Evolutionary conservation across 179 eudicot genomes (phyloP), one percentile per base, ranked within the genome.

Genomic region (Beta macrorhiza): DNA sequence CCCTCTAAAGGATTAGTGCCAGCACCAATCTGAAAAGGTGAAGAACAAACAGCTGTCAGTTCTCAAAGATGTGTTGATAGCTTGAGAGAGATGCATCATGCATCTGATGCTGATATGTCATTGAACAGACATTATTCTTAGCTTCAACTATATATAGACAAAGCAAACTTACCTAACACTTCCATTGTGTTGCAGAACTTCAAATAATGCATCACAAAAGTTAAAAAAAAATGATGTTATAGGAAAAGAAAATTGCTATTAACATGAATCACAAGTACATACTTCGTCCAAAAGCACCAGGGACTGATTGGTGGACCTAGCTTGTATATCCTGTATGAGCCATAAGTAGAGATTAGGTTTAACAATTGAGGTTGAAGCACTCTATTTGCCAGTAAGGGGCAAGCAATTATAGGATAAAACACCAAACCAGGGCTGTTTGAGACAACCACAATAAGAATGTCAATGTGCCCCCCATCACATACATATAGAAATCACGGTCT

Each of bases 1-100:
- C 98, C 99, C 90, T 94, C 98, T 68, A 96, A 87, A 22, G 98
- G 98, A 87, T 96, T 94, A 22, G 97, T 96, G 76, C 99, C 99
- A 57, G 98, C 98, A 79, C 98, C 99, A 67, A 96, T 90, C 98
- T 94, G 85, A 52, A 42, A 80, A 79, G 67, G 73, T 13, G 29
- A 19, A 61, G 29, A 69, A 53, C 42, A 82, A 73, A 79, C 72
- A 57, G 8, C 6, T 1, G 74, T 82, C 44, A 69, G 76, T 71
- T 67, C 29, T 45, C 53, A 49, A 69, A 67, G 7, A 44, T 75
- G 67, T 44, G 16, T 55, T 15, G 11, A 10, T 5, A 59, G 29
- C 58, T 69, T 32, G 42, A 25, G 53, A 53, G 75, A 72, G 44
- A 47, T 29, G 32, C 32, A 29, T 29, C 32, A 5, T 57, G 37